Percentiles rank a stretch among this genome's conserved stretches.
These are phyloP conservation scores for Mycena kentingensis DNA, from an alignment of 768 basidiomycete genomes.

Conservation along the genomic window DNA sequence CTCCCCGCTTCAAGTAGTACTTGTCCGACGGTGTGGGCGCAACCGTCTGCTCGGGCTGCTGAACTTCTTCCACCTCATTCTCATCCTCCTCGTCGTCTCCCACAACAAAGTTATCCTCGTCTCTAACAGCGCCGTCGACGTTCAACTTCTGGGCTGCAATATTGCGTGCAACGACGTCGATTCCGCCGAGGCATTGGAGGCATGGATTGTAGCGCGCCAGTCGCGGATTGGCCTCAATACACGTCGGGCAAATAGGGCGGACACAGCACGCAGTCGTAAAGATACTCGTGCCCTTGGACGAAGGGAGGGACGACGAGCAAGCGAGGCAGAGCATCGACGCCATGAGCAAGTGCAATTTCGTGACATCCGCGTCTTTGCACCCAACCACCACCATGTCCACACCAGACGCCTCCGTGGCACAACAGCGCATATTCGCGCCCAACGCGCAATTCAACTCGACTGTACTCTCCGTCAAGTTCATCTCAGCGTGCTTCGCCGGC, in stretches of 20 bases:
- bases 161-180: slow-evolving; percentile 37
- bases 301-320: slow-evolving; percentile 61
- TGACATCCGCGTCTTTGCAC: background rate
- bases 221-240: slow-evolving; percentile 61
- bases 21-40: slow-evolving; percentile 27
- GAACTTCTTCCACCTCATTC: background rate
- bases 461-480: slow-evolving; percentile 71
- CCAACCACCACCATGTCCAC: slow-evolving; percentile 43
- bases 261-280: slow-evolving; percentile 66
- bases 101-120: slow-evolving; percentile 65
- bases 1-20: slow-evolving; percentile 57
- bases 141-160: slow-evolving; percentile 30
- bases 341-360: slow-evolving; percentile 1
- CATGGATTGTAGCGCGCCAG: slow-evolving; percentile 73
- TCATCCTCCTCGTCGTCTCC: slow-evolving; percentile 64
- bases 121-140: slow-evolving; percentile 56
- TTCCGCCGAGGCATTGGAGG: slow-evolving; percentile 64
- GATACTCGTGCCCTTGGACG: slow-evolving; percentile 30
- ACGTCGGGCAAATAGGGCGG: slow-evolving; percentile 64
- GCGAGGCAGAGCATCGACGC: slow-evolving; percentile 58
- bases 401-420: slow-evolving; percentile 48
- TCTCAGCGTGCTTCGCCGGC: slow-evolving; percentile 83
- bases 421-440: slow-evolving; percentile 65
- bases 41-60: background rate
- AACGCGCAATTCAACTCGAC: slow-evolving; percentile 67